Conservation (phyloP, 2,329 filamentous ascomycete species). For the Hansfordia pulvinata region DNA sequence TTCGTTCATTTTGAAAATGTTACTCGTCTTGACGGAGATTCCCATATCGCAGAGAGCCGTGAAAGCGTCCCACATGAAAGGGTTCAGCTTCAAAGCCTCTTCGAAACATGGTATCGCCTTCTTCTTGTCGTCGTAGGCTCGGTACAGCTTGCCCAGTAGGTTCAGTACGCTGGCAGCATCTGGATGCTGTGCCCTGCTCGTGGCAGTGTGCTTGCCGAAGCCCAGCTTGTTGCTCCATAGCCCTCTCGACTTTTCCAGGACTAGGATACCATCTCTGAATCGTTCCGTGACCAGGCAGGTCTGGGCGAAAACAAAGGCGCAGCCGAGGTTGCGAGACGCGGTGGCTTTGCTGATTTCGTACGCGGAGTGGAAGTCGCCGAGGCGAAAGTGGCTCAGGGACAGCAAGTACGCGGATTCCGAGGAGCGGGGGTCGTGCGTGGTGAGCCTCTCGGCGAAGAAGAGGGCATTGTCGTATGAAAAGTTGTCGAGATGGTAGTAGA, state of each 20-base stretch:
- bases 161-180: constrained; percentile 77
- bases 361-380: constrained; percentile 72
- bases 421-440: constrained; percentile 70
- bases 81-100: constrained; percentile 77
- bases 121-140: constrained; percentile 67
- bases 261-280: constrained; percentile 67
- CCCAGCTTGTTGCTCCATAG: constrained; percentile 63
- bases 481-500: constrained; percentile 73
- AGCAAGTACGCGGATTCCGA: constrained; percentile 73
- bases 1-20: constrained; percentile 70
- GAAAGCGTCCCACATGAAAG: constrained; percentile 98
- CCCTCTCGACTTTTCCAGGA: constrained; percentile 69
- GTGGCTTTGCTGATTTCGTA: constrained; percentile 67
- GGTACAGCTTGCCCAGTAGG: constrained; percentile 76
- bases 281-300: constrained; percentile 69
- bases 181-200: constrained; percentile 57
- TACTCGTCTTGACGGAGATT: constrained; percentile 65
- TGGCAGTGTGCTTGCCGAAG: constrained; percentile 74
- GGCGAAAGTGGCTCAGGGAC: constrained; percentile 70
- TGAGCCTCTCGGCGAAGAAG: constrained; percentile 80
- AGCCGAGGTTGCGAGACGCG: constrained; percentile 67
- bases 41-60: constrained; percentile 78
- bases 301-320: constrained; percentile 84
- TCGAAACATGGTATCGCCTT: constrained; percentile 81
- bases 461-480: constrained; percentile 79